phyloP scores from a whole-genome alignment of 345 rosid genomes.

The Turnera subulata region DNA sequence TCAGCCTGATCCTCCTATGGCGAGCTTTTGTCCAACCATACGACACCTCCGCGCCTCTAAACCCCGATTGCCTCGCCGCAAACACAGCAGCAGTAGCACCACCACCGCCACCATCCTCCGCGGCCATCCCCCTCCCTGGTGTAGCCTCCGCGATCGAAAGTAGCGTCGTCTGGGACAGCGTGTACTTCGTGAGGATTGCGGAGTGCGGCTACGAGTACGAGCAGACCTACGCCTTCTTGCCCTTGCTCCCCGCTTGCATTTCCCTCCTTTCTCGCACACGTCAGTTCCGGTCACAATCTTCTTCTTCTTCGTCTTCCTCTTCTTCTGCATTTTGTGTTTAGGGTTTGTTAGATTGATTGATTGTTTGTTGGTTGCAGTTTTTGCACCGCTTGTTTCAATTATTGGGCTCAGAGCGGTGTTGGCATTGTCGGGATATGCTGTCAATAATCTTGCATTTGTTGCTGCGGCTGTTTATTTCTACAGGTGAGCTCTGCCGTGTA shows the following conservation, averaged over 20 bases:
- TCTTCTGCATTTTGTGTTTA: neutral
- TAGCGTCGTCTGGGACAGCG: constrained; percentile 84
- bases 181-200: constrained; percentile 70
- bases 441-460: constrained; percentile 64
- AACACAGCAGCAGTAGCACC: constrained; percentile 10
- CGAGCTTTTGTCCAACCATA: constrained; percentile 62
- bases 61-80: constrained; percentile 49
- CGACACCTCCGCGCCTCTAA: constrained; percentile 75
- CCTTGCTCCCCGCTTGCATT: constrained; percentile 68
- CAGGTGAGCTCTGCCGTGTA: constrained; percentile 15
- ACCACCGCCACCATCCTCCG: neutral
- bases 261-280: constrained; percentile 59
- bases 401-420: constrained; percentile 77
- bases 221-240: constrained; percentile 86
- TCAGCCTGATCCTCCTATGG: constrained; percentile 54
- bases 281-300: constrained; percentile 10
- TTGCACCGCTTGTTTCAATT: constrained; percentile 64
- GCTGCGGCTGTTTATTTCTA: constrained; percentile 32
- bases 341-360: neutral
- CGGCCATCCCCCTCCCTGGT: constrained; percentile 20
- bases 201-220: constrained; percentile 93
- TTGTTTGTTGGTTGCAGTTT: constrained; percentile 39
- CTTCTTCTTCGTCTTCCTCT: neutral
- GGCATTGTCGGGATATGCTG: constrained; percentile 67
- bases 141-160: constrained; percentile 45